Evolutionary conservation across 805 yeast genomes (phyloP).

Genomic region (Yarrowia osloensis): DNA sequence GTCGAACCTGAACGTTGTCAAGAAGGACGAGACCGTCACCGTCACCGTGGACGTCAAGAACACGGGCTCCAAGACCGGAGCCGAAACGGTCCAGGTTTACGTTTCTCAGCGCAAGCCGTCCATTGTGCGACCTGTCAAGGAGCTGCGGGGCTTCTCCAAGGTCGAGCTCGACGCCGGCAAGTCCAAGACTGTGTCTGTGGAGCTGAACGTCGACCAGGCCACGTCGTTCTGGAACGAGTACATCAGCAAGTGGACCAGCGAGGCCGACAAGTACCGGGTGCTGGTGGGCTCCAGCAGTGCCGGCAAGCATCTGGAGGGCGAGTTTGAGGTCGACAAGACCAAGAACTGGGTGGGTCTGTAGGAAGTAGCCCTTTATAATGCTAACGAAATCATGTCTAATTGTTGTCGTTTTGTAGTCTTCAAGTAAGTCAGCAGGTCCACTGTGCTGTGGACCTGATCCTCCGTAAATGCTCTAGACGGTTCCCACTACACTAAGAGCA

Average conservation of each 20-base stretch:
- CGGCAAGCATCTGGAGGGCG: neutral
- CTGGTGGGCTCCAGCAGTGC: constrained; percentile 6
- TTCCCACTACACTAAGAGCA: no score
- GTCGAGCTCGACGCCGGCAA: neutral
- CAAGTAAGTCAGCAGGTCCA: no score
- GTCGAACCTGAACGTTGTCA: constrained; percentile 44
- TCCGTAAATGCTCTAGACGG: no score
- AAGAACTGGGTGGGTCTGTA: constrained; percentile 4
- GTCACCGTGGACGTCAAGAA: neutral
- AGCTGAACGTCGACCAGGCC: neutral
- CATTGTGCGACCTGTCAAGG: constrained; percentile 19
- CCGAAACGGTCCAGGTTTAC: constrained; percentile 12
- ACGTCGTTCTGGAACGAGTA: constrained; percentile 17
- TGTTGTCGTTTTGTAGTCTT: no score
- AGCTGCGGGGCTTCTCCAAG: constrained; percentile 5
- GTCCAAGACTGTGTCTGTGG: constrained; percentile 36
- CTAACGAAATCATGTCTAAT: no score
- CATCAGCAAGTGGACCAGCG: constrained; percentile 21
- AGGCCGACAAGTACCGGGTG: neutral
- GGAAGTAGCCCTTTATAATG: no score
- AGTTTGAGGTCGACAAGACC: constrained; percentile 3
- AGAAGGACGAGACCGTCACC: constrained; percentile 23
- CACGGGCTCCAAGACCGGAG: constrained; percentile 2
- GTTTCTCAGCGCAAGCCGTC: neutral
- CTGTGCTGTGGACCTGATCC: no score